Conservation (phyloP, 345 rosid species). For the Draba incana region DNA sequence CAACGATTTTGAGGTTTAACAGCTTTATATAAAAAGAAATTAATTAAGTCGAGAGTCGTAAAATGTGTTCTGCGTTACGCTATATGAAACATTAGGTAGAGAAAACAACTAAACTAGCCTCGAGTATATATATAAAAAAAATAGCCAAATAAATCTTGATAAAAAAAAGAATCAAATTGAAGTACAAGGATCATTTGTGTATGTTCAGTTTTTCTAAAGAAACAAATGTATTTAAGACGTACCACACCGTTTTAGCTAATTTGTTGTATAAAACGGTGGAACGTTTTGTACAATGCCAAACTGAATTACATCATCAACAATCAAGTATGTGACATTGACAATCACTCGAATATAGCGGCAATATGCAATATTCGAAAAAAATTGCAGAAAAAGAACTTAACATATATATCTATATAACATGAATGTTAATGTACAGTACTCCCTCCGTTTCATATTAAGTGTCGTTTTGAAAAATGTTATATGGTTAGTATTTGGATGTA, state of each 20-base stretch:
- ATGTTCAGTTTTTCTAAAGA: neutral
- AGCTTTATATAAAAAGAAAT: no score
- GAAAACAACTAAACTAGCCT: neutral
- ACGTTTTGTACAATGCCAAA: slow-evolving; percentile 23
- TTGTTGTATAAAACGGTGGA: neutral
- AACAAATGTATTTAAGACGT: neutral
- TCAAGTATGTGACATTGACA: slow-evolving; percentile 13
- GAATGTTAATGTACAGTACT: no score
- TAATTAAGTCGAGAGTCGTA: neutral
- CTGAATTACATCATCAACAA: slow-evolving; percentile 25
- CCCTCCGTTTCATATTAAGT: no score
- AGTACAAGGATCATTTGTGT: neutral
- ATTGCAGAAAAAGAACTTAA: no score
- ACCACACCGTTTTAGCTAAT: neutral
- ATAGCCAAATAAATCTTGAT: no score
- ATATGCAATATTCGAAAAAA: no score
- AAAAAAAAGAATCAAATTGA: neutral
- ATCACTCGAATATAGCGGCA: neutral
- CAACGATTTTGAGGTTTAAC: neutral
- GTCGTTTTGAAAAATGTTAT: no score
- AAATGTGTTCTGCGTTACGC: neutral
- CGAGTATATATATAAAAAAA: neutral
- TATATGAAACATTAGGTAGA: neutral
- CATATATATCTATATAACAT: no score
- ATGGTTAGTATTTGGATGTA: no score